Conservation (phyloP, 2,329 filamentous ascomycete genomes). For the Ramularia endophylla region DNA sequence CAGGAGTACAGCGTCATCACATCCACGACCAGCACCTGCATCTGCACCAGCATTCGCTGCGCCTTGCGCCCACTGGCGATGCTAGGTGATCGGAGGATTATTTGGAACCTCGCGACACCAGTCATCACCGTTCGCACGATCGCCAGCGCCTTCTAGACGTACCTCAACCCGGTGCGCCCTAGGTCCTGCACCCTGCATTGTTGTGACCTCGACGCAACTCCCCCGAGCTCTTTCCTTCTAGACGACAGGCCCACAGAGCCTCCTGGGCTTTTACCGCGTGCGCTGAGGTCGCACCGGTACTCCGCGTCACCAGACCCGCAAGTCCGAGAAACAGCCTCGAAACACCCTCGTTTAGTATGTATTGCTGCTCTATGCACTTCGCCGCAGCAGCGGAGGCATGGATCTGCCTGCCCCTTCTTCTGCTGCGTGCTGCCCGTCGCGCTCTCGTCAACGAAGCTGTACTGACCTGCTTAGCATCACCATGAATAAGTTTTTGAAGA, state of each 20-base stretch:
- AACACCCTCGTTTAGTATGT: slow-evolving; percentile 11
- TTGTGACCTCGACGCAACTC: neutral
- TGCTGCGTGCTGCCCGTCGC: neutral
- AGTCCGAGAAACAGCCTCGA: slow-evolving; percentile 8
- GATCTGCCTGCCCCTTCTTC: neutral
- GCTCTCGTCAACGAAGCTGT: neutral
- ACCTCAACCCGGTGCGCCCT: neutral
- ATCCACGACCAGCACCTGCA: too few relatives aligned
- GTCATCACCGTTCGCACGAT: neutral
- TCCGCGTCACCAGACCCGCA: slow-evolving; percentile 6
- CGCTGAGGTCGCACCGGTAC: slow-evolving; percentile 7
- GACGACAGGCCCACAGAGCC: neutral
- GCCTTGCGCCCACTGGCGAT: slow-evolving; percentile 1
- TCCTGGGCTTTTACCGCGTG: neutral
- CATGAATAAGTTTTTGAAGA: slow-evolving; percentile 78
- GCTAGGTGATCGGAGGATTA: slow-evolving; percentile 1
- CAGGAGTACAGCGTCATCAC: too few relatives aligned
- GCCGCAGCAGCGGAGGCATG: neutral
- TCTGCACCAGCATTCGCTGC: neutral
- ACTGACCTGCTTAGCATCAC: slow-evolving; percentile 18
- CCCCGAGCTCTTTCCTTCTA: neutral
- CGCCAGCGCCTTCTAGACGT: neutral
- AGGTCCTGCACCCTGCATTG: neutral
- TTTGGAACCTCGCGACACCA: slow-evolving; percentile 7
- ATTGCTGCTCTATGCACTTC: neutral